phyloP scores from a whole-genome alignment of 2,329 filamentous ascomycete genomes.

The Trichoderma guizhouense region DNA sequence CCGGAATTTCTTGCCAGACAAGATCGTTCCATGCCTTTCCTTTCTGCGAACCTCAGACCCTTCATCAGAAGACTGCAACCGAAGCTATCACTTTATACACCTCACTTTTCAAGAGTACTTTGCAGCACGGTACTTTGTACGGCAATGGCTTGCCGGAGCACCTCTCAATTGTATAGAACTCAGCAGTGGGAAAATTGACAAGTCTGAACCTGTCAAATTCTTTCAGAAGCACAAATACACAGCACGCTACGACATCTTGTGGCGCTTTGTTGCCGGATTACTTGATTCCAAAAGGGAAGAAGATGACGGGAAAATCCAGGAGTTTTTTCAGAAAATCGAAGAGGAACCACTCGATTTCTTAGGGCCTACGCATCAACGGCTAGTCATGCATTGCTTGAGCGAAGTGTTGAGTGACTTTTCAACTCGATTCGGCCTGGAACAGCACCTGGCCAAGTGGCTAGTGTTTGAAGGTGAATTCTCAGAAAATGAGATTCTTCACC shows the following conservation, averaged over 20 bases:
- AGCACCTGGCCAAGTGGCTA: neutral
- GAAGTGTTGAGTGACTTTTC: neutral
- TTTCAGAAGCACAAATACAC: neutral
- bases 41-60: neutral
- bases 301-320: neutral
- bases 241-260: neutral
- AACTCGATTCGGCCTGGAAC: neutral
- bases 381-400: neutral
- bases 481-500: neutral
- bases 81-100: constrained; percentile 40
- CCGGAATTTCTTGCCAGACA: neutral
- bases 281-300: neutral
- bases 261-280: constrained; percentile 9
- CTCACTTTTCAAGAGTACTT: constrained; percentile 43
- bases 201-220: neutral
- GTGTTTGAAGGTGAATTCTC: neutral
- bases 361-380: neutral
- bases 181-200: neutral
- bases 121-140: constrained; percentile 22
- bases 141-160: neutral
- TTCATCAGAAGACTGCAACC: constrained; percentile 17
- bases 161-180: neutral
- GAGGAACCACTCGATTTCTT: neutral
- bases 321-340: neutral
- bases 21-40: neutral